Base-by-base conservation (phyloP, 495 filamentous ascomycete species). In the Penicillium arizonense region DNA sequence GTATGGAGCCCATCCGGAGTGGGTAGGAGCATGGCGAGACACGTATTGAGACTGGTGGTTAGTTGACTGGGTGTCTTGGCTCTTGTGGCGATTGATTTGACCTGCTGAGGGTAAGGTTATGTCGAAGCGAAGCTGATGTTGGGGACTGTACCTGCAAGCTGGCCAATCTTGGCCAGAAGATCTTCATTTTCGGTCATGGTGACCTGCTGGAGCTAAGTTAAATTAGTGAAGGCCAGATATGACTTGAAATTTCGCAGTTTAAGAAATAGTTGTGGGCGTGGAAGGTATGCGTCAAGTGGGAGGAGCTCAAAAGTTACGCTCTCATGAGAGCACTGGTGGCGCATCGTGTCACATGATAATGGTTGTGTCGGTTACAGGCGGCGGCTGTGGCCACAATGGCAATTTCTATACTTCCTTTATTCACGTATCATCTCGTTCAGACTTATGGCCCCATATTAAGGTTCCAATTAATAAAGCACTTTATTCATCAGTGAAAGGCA, bases 51-150 rank as follows among this genome's bases (percentile, higher is more conserved):
- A 56, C 35, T 63, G 63, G 9, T 58, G 47, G 46, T 50, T 68
- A 39, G 20, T 64, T n/a, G 59, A 33, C 7, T 72, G 58, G 30
- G 69, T 53, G 16, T 76, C 72, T 56, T 88, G 82, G 43, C 81
- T 87, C 60, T 88, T 92, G 72, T 90, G 87, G 42, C 86, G 86
- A 69, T 92, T 91, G 69, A 96, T 95, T 67, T 87, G 86, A 59
- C 88, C 88, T 90, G 55, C 11, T 37, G 26, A 50, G 41, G 47
- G 75, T 57, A 76, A 69, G 23, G 54, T 5, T 57, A 53, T 57
- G 20, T 57, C 60, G 49, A 57, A 38, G 28, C 13, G 23, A 61
- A 53, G 39, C 47, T 26, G 26, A 35, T 36, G 11, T 42, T 44
- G 43, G 56, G 52, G 36, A 23, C 72, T 79, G 64, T 70, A 90